A percentile compares a stretch with the other conserved stretches of the same genome.
Conservation (phyloP, 2,329 filamentous ascomycete species). For the Ploettnerulaceae sp. region DNA sequence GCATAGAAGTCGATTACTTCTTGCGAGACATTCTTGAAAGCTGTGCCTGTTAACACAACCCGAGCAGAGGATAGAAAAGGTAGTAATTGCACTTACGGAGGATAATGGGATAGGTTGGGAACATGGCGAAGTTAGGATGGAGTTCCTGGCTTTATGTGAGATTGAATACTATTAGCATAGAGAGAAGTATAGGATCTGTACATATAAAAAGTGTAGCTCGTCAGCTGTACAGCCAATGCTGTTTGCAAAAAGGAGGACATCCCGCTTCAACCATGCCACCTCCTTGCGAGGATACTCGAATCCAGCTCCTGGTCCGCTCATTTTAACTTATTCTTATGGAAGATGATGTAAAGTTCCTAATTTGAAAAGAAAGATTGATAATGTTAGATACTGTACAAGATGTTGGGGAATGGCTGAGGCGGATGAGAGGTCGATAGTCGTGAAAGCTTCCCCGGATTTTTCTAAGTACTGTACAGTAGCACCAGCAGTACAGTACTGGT, state of each 20-base stretch:
- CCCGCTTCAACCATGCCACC: slow-evolving; percentile 83
- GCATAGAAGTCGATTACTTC: slow-evolving; percentile 70
- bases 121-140: slow-evolving; percentile 79
- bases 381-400: not conserved
- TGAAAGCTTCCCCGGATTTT: slow-evolving; percentile 18
- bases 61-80: not conserved
- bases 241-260: slow-evolving; percentile 83
- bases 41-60: slow-evolving; percentile 31
- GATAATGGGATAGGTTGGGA: slow-evolving; percentile 58
- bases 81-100: slow-evolving; percentile 23
- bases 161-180: slow-evolving; percentile 10
- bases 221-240: slow-evolving; percentile 79
- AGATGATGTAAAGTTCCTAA: not conserved
- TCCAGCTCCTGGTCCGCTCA: slow-evolving; percentile 50
- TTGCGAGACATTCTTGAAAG: slow-evolving; percentile 62
- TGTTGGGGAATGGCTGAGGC: not conserved
- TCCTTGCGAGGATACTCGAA: slow-evolving; percentile 73
- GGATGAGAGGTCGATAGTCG: slow-evolving; percentile 1
- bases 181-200: slow-evolving; percentile 39
- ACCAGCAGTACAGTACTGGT: too few species aligned
- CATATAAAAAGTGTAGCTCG: slow-evolving; percentile 90
- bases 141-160: slow-evolving; percentile 58
- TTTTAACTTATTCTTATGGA: slow-evolving; percentile 18
- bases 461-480: too few species aligned
- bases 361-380: not conserved